Conservation (phyloP, 2,329 filamentous ascomycete genomes). For the Xylariaceae sp. region DNA sequence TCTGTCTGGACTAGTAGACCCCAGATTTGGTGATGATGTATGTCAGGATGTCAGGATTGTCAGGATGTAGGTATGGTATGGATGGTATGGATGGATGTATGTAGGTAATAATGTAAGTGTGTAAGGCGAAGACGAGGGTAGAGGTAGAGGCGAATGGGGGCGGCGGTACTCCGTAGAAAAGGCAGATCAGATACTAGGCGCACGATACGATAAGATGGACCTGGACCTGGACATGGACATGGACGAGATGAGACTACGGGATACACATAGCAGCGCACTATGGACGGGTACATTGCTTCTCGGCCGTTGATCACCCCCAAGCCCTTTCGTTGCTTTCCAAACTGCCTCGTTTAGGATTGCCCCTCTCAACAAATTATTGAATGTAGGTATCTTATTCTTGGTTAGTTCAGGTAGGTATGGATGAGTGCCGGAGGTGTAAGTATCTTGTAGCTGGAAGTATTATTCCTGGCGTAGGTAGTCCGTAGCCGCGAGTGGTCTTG, state of each 20-base stretch:
- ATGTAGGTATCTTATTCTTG: slow-evolving; percentile 4
- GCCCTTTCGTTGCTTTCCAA: slow-evolving; percentile 9
- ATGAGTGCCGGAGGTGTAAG: no score
- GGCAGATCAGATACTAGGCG: neutral
- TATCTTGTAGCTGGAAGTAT: no score
- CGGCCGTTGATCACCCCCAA: slow-evolving; percentile 17
- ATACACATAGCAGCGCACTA: slow-evolving; percentile 17
- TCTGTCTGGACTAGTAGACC: neutral
- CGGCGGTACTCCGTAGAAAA: slow-evolving; percentile 9
- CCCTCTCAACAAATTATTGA: slow-evolving; percentile 13
- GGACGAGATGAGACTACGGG: slow-evolving; percentile 13
- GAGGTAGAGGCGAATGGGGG: neutral
- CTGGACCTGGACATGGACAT: slow-evolving; percentile 7
- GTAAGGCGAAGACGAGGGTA: slow-evolving; percentile 1
- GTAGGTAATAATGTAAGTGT: slow-evolving; percentile 9
- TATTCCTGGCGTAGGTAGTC: no score
- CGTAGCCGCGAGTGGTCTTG: slow-evolving; percentile 2
- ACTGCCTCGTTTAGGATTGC: slow-evolving; percentile 20
- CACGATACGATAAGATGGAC: neutral
- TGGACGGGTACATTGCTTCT: slow-evolving; percentile 21
- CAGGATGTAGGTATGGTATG: no score
- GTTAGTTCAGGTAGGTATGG: neutral
- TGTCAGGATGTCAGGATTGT: no score
- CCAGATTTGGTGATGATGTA: no score
- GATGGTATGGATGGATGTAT: slow-evolving; percentile 15